Base-by-base conservation (phyloP, 192 early-diverging fungal genomes). In the Coemansia sp. region DNA sequence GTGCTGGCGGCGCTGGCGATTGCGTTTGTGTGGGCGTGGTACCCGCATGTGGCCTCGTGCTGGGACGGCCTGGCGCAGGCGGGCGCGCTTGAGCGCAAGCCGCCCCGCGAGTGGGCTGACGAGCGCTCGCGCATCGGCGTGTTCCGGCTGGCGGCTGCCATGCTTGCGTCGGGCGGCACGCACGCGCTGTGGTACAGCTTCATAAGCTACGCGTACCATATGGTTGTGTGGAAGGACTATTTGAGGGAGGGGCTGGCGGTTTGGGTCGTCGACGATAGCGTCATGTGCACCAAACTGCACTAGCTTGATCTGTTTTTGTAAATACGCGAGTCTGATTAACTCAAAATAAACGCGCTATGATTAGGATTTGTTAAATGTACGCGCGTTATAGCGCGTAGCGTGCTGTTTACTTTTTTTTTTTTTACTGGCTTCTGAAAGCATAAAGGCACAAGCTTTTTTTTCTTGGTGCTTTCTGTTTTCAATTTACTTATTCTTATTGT, bases 131-230 rank as follows among this genome's bases (percentile, higher is more conserved):
- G 29, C 18, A 62, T 72, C 21, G 55, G 58, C 2, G 52, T 67
- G 29, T 18, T 45, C 16, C 45, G 64, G 22, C 50, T 78, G 54
- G 19, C 61, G 6, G 53, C 56, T 3, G 63, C 71, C 14, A 74
- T 74, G 65, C 29, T 65, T 0, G 49, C 67, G 10, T 67, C 71
- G 11, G 81, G 81, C 38, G 66, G 67, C 22, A 65, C 64, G 0
- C 81, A 82, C 30, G 48, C 65, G 9, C 16, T 65, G 38, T 82
- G 81, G 81, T 82, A 77, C 22, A 82, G 81, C 65, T 82, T 82
- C 47, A 71, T 82, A 43, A 78, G 75, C 59, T 82, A 78, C 43
- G 75, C 75, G 2, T 82, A 82, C 70, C 61, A 74, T 28, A 49
- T 71, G 56, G 58, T 82, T 25, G 62, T 71, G 14, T 82, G 81